phyloP scores from a whole-genome alignment of 306 rosid species.

The Spatholobus suberectus region DNA sequence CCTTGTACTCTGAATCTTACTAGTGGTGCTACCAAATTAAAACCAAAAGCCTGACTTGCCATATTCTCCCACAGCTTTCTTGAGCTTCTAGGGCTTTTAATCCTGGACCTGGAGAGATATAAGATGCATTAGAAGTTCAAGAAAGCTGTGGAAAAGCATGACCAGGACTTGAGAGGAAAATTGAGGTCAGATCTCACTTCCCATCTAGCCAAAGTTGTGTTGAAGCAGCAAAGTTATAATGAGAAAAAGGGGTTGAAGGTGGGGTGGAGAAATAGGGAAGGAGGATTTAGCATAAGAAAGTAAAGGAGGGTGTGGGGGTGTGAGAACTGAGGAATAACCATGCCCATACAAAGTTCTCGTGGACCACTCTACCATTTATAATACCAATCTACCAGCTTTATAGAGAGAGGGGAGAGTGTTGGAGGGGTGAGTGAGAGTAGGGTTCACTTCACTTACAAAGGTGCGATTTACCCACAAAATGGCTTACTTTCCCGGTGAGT shows the following conservation, averaged over 20 bases:
- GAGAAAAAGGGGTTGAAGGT: slow-evolving; percentile 8
- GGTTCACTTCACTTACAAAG: slow-evolving; percentile 56
- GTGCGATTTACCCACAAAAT: slow-evolving; percentile 54
- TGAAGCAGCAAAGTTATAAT: not conserved
- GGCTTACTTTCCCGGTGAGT: slow-evolving; percentile 74
- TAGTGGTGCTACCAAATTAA: not conserved
- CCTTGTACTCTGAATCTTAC: slow-evolving; percentile 16
- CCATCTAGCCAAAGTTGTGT: not conserved
- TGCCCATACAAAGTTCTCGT: slow-evolving; percentile 49
- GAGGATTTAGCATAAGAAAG: slow-evolving; percentile 10
- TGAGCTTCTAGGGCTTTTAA: slow-evolving; percentile 70
- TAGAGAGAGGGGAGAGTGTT: slow-evolving; percentile 33
- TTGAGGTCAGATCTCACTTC: slow-evolving; percentile 58
- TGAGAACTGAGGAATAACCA: slow-evolving; percentile 44
- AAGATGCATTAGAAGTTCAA: slow-evolving; percentile 76
- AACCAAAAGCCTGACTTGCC: slow-evolving; percentile 61
- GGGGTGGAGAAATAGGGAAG: slow-evolving; percentile 1
- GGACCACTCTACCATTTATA: slow-evolving; percentile 85
- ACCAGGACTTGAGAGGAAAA: slow-evolving; percentile 61
- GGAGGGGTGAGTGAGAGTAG: slow-evolving; percentile 39
- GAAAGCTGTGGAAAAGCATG: slow-evolving; percentile 99
- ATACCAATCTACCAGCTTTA: slow-evolving; percentile 76
- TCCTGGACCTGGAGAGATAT: not conserved
- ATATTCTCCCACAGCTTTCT: slow-evolving; percentile 99
- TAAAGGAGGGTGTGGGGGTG: not conserved